Evolutionary conservation across 257 asterid genomes (phyloP).

Genomic region (Solanum piurae): DNA sequence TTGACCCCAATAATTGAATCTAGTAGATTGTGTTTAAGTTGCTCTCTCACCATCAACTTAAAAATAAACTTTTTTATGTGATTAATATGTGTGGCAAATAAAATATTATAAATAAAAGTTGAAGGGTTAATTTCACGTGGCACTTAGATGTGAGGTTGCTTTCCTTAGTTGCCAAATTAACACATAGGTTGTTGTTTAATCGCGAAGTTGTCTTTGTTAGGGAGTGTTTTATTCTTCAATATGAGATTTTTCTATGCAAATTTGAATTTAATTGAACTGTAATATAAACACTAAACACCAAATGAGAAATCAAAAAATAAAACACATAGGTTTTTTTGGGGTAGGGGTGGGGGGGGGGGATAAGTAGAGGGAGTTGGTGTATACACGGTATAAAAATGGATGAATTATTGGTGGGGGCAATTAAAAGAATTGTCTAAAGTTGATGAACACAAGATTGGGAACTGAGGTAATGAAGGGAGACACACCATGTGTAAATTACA

Average conservation of each 20-base stretch:
- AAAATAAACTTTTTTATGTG: background rate
- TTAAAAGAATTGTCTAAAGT: background rate
- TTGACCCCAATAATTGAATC: background rate
- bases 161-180: background rate
- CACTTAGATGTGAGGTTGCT: background rate
- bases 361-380: background rate
- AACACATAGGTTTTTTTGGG: too few relatives aligned
- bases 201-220: fast-evolving
- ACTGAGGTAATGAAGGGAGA: background rate
- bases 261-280: fast-evolving
- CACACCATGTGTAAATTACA: background rate
- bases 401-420: background rate
- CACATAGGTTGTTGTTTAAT: background rate
- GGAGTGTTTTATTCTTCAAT: fast-evolving
- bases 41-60: background rate
- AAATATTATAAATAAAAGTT: background rate
- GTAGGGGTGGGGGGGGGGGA: too few relatives aligned
- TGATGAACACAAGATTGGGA: background rate
- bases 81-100: background rate
- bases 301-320: too few relatives aligned
- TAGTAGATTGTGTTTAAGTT: background rate
- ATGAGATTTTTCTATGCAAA: fast-evolving
- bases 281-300: fast-evolving
- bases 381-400: background rate
- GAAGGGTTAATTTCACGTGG: background rate